phyloP scores from a whole-genome alignment of 306 rosid species.

The Amphicarpaea edgeworthii region DNA sequence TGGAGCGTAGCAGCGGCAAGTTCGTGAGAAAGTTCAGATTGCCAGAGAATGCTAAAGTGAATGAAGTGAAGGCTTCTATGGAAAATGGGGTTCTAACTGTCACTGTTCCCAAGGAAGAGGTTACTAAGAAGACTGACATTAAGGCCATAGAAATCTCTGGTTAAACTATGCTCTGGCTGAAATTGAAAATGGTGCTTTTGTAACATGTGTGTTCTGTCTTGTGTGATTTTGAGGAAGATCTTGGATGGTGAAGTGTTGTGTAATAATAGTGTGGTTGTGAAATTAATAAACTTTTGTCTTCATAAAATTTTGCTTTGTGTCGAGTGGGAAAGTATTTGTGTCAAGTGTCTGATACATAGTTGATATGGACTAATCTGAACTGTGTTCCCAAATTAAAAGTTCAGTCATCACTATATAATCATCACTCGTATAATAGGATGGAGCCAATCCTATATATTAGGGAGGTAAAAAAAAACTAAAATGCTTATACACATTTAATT shows the following conservation, averaged over 20 bases:
- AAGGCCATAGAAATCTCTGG: constrained; percentile 51
- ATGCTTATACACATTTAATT: too few species aligned
- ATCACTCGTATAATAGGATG: too few species aligned
- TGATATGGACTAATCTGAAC: too few species aligned
- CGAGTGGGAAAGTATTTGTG: too few species aligned
- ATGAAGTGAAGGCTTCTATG: constrained; percentile 47
- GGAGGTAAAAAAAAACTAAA: too few species aligned
- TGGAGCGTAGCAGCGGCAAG: constrained; percentile 53
- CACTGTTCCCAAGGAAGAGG: constrained; percentile 48
- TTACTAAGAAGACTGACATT: constrained; percentile 44
- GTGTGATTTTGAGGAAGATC: background rate
- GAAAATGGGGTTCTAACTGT: constrained; percentile 59
- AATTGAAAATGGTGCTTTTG: background rate
- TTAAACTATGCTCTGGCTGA: background rate
- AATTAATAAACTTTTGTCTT: background rate
- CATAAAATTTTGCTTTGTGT: too few species aligned
- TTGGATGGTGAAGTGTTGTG: background rate
- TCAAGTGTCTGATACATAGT: too few species aligned
- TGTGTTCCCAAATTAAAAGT: too few species aligned
- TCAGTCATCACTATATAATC: too few species aligned
- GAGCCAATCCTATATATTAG: too few species aligned
- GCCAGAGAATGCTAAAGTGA: constrained; percentile 46
- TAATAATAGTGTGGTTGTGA: too few species aligned
- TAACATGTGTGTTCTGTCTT: background rate
- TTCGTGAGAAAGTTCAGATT: constrained; percentile 49